These are phyloP conservation scores for Aspergillus ruber DNA, from an alignment of 2,329 filamentous ascomycete genomes.

Conservation along the genomic window DNA sequence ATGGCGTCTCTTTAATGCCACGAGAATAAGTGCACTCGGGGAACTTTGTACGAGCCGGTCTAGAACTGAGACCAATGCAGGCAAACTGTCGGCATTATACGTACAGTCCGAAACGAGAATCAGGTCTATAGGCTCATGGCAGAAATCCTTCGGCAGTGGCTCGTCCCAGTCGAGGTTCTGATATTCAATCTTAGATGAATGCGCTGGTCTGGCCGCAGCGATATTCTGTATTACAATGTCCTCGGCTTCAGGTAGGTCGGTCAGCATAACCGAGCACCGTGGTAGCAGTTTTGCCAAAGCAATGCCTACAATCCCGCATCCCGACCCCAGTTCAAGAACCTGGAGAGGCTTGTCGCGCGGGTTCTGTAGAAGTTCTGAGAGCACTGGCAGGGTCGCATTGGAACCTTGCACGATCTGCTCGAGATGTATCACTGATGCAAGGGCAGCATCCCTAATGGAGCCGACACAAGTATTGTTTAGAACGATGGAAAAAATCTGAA, in stretches of 20 bases:
- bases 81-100: conserved; percentile 63
- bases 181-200: conserved; percentile 42
- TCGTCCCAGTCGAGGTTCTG: conserved; percentile 59
- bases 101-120: conserved; percentile 66
- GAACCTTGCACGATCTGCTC: conserved; percentile 34
- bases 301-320: conserved; percentile 63
- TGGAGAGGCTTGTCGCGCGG: conserved; percentile 32
- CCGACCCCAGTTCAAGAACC: conserved; percentile 60
- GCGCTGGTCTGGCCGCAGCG: conserved; percentile 34
- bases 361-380: conserved; percentile 28
- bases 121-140: conserved; percentile 45
- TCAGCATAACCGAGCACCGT: conserved; percentile 52
- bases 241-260: conserved; percentile 59
- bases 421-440: conserved; percentile 51
- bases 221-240: conserved; percentile 57
- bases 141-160: conserved; percentile 39
- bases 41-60: conserved; percentile 41
- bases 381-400: conserved; percentile 13
- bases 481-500: not conserved
- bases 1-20: conserved; percentile 63
- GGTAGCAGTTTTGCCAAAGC: conserved; percentile 51
- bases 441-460: conserved; percentile 49
- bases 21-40: conserved; percentile 47
- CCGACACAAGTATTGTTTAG: conserved; percentile 8
- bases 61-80: conserved; percentile 56